Base-by-base conservation (phyloP, 257 asterid species). In the Cordia subcordata region DNA sequence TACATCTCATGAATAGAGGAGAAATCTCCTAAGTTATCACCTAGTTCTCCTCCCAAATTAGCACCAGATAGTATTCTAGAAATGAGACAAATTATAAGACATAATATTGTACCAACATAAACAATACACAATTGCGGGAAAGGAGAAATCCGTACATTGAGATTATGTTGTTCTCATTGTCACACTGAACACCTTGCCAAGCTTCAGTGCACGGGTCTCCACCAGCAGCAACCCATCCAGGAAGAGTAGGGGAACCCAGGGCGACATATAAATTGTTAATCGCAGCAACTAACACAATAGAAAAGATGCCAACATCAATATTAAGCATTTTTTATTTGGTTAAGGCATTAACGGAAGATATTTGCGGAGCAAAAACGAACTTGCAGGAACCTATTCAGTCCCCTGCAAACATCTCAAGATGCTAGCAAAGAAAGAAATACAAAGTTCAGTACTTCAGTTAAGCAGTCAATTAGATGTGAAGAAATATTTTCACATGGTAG, bases 121-220 rank as follows among this genome's bases (percentile, higher is more conserved):
- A 46, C 4, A 44, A 13, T 46, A 21, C 40, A 38, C 37, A 62
- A 53, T 64, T 62, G 37, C 20, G 56, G 35, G 59, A 70, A 66
- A 61, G 35, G 35, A 27, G 6, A 1, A 44, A 53, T 61, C 54
- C 87, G 49, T 83, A 92, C 97, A 92, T 73, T 64, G 91, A 73
- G 44, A 49, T 62, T 70, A 88, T 80, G 69, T 82, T 72, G 46
- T 83, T 21, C 66, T 64, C 37, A 63, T 18, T 79, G 18, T 82
- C 90, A 63, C 96, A 86, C 21, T 15, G 17, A 55, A 91, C 80
- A 10, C 98, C 98, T 79, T 91, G 98, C 98, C 98, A 91, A 46
- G 68, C 72, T 75, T 62, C 81, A 51, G 80, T 86, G 38, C 98
- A 91, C 15, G 98, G 98, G 77, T 88, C 96, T 65, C 96, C 94